Conservation (phyloP, 1,284 basidiomycete species). For the Pascua sp. region DNA sequence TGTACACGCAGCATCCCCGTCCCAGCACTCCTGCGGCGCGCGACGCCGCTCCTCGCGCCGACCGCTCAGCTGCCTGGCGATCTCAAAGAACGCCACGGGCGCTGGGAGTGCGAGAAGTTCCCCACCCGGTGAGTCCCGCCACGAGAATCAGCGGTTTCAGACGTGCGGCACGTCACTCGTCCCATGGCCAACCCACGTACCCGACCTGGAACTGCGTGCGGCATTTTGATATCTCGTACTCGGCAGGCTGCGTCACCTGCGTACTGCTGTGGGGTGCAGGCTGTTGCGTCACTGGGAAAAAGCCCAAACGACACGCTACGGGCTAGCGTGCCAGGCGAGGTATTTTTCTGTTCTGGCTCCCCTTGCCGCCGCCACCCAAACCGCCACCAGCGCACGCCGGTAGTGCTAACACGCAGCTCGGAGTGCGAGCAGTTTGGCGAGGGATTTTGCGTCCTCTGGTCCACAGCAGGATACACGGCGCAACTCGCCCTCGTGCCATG, state of each 20-base stretch:
- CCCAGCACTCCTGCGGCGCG: constrained; percentile 26
- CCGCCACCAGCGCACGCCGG: neutral
- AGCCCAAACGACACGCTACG: too few species aligned
- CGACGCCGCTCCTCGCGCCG: constrained; percentile 27
- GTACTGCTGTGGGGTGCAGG: too few species aligned
- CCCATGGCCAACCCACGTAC: too few species aligned
- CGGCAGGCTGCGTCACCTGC: neutral
- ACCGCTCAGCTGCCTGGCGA: neutral
- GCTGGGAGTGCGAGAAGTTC: constrained; percentile 40
- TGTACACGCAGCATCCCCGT: constrained; percentile 36
- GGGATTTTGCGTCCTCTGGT: constrained; percentile 45
- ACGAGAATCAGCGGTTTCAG: too few species aligned
- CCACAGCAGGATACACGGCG: constrained; percentile 44
- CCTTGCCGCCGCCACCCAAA: too few species aligned
- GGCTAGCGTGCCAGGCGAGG: too few species aligned
- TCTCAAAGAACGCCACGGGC: neutral
- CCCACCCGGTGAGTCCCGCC: constrained; percentile 35
- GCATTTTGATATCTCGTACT: neutral
- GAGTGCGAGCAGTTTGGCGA: constrained; percentile 48
- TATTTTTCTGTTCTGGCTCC: too few species aligned
- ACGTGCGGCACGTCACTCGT: too few species aligned
- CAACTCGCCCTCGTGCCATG: constrained; percentile 48
- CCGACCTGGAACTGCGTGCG: neutral
- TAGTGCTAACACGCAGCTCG: constrained; percentile 27
- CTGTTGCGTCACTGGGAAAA: too few species aligned